Evolutionary conservation across 2,329 filamentous ascomycete genomes (phyloP).

Genomic region (Epichloe sp.): DNA sequence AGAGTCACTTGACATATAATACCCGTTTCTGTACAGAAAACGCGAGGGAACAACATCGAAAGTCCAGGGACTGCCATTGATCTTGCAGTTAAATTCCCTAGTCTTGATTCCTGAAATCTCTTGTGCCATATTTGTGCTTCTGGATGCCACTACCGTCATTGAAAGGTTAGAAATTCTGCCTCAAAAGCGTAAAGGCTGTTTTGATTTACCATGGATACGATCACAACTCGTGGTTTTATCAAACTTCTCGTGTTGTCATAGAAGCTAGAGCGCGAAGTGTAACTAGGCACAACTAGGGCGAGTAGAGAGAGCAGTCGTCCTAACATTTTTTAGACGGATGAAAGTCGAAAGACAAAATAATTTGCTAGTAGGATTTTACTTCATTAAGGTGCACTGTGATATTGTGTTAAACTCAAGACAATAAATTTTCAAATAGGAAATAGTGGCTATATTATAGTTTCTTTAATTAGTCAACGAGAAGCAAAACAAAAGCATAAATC

Average conservation of each 20-base stretch:
- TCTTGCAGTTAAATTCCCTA: constrained; percentile 41
- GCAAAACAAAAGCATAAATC: not conserved
- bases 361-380: not conserved
- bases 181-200: constrained; percentile 5
- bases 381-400: not conserved
- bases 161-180: not conserved
- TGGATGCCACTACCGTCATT: constrained; percentile 38
- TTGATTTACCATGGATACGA: constrained; percentile 45
- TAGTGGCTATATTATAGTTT: not conserved
- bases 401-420: not conserved
- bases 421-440: not conserved
- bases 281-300: not conserved
- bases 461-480: not conserved
- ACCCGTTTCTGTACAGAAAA: constrained; percentile 48
- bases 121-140: constrained; percentile 50
- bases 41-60: constrained; percentile 50
- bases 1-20: constrained; percentile 56
- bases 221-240: constrained; percentile 13
- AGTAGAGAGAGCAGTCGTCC: not conserved
- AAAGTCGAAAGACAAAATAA: not conserved
- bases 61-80: constrained; percentile 49
- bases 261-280: not conserved
- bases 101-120: constrained; percentile 29
- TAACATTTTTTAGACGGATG: not conserved
- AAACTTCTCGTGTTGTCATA: not conserved